phyloP scores from a whole-genome alignment of 208 protist species.

The Trypanosoma mega region DNA sequence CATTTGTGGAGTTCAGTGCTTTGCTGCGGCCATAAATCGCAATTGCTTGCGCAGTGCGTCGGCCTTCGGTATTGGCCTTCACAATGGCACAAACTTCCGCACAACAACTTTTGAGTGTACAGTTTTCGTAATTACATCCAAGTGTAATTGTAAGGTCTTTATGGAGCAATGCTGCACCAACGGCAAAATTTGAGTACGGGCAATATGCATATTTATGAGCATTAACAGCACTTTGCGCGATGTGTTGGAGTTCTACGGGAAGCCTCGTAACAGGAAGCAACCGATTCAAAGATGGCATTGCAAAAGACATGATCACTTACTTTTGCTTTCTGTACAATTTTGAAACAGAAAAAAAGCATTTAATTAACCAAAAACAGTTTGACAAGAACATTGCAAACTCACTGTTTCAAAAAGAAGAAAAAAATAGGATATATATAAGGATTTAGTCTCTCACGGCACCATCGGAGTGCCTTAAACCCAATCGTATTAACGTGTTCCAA shows the following conservation, averaged over 20 bases:
- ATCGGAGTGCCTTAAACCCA: constrained; percentile 10
- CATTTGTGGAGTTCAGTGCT: constrained; percentile 17
- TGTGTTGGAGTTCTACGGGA: constrained; percentile 38
- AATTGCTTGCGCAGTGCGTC: constrained; percentile 64
- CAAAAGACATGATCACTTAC: constrained; percentile 1
- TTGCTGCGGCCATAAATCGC: constrained; percentile 66
- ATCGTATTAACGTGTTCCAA: constrained; percentile 11
- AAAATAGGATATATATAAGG: not conserved
- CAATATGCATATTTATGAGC: constrained; percentile 55
- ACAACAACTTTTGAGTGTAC: constrained; percentile 72
- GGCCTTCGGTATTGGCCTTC: constrained; percentile 67
- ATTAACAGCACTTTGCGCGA: constrained; percentile 46
- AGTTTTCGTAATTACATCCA: constrained; percentile 90
- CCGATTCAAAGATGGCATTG: constrained; percentile 22
- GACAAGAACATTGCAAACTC: too few species aligned
- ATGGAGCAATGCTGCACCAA: constrained; percentile 80
- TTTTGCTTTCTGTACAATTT: not conserved
- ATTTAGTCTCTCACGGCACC: not conserved
- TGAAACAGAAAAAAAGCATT: constrained; percentile 14
- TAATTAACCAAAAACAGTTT: too few species aligned
- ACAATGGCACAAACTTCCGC: constrained; percentile 87
- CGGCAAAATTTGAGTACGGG: constrained; percentile 80
- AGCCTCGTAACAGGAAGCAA: constrained; percentile 39
- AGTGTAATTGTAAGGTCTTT: constrained; percentile 50
- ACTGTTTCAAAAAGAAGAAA: constrained; percentile 7